Evolutionary conservation across 192 early-diverging fungal genomes (phyloP), one percentile per base, ranked within the genome.

Genomic region (Backusella circina): DNA sequence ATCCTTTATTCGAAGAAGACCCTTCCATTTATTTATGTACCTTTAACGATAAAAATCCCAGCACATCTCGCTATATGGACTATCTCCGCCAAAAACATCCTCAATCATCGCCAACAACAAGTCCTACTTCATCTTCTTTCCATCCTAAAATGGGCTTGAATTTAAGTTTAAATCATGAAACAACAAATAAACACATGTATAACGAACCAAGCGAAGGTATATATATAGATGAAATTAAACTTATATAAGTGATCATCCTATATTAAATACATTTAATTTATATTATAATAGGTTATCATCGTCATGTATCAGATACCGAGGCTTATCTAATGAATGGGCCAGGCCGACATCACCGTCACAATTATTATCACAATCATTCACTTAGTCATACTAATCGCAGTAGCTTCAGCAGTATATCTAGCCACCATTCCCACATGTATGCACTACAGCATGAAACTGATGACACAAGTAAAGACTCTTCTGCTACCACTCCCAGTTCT

Each of bases 1-100:
- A 91, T 74, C 93, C 93, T 37, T 87, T 94, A 38, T 88, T 94
- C 70, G 88, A 87, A 70, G 89, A 91, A 15, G 91, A 94, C 68
- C 93, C 92, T 18, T 84, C 86, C 68, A 68, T 87, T 30, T 91
- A 89, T 74, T 71, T 94, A 37, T 87, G 88, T 3, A 68, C 10
- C n/a, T 21, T 61, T 61, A 61, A 61, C 26, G 23, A 23, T 13
- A 61, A 61, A 23, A 23, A 61, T 61, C 8, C 23, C 12, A 28
- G 6, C 28, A 5, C 26, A 28, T 10, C 54, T 12, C 54, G 54
- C 23, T 23, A 21, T 12, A 12, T 28, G 9, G 54, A 61, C 10
- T 28, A 61, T 61, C 5, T 61, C 26, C 44, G 44, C 33, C 41
- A 44, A 13, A 61, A 61, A 28, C 23, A 61, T 13, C 1, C 54